Evolutionary conservation across 1,284 basidiomycete species (phyloP), one percentile per base, ranked within the genome.

Genomic region (Puccinia horiana): DNA sequence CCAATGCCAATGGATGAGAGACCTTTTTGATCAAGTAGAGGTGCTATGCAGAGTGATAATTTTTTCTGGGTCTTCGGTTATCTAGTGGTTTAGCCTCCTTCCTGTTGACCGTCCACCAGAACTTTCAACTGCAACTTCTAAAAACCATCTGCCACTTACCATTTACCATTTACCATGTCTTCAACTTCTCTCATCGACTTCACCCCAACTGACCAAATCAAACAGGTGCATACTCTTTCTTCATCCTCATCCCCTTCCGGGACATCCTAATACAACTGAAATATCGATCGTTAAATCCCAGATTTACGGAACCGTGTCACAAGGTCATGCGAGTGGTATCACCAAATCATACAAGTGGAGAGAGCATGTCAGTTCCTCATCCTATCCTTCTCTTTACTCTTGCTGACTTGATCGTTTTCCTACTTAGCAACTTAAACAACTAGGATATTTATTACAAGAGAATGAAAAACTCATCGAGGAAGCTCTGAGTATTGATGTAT

Each of bases 381-480:
- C 32, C 29, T 8, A n/a, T n/a, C 23, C 52, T 74, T n/a, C 8
- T 2, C 9, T 35, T 42, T 35, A 42, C 63, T 42, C 65, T 18
- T 18, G 65, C 65, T 69, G n/a, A 69, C 63, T 42, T 16, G 11
- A 44, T 2, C 29, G 9, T 56, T 26, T 20, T 29, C 6, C 29
- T 63, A 11, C 18, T 29, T 84, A 86, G 77, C 86, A 87, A 85
- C 85, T 87, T 83, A 86, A 87, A 85, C 86, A 86, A 84, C 84
- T 87, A 49, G 83, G 83, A 32, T 87, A 83, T 82, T 83, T 87
- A 79, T 70, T 87, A 11, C 79, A 78, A 74, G 87, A 88, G 69
- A 86, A 88, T 84, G 83, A 86, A 76, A 61, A 85, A 1, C 84
- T 83, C 26, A 85, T 87, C 61, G 44, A 84, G 72, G 83, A 85